These are phyloP conservation scores for Boechera stricta DNA, from an alignment of 345 rosid genomes.

Conservation along the genomic window DNA sequence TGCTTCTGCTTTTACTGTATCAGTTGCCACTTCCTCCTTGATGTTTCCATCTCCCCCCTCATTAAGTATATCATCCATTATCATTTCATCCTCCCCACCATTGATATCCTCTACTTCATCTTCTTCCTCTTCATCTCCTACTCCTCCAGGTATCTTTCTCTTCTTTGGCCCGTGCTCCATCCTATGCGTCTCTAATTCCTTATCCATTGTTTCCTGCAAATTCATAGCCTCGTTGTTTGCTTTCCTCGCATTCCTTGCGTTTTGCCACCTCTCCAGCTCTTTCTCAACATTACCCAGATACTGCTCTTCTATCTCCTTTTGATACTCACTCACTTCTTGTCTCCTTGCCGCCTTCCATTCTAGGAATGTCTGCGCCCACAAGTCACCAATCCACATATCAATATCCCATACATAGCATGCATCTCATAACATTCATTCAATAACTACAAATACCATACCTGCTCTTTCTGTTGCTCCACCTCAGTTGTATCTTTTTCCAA, in stretches of 20 bases:
- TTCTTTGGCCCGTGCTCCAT: slow-evolving; percentile 96
- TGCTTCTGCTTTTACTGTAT: slow-evolving; percentile 48
- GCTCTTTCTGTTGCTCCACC: slow-evolving; percentile 70
- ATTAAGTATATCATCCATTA: slow-evolving; percentile 78
- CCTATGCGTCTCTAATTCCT: slow-evolving; percentile 87
- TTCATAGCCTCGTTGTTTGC: slow-evolving; percentile 55
- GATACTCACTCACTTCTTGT: slow-evolving; percentile 78
- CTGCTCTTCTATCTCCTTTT: slow-evolving; percentile 76
- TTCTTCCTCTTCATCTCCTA: slow-evolving; percentile 81
- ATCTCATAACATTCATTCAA: slow-evolving; percentile 26
- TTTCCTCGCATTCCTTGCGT: slow-evolving; percentile 77
- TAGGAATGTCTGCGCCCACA: slow-evolving; percentile 57
- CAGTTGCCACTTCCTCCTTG: slow-evolving; percentile 48
- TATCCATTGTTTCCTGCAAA: slow-evolving; percentile 97
- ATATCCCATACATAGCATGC: slow-evolving; percentile 1
- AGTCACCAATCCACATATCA: neutral
- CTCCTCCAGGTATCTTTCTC: slow-evolving; percentile 74
- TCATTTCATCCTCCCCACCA: slow-evolving; percentile 85
- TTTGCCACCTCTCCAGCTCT: slow-evolving; percentile 96
- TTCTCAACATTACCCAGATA: slow-evolving; percentile 78
- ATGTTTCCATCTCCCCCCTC: slow-evolving; percentile 67
- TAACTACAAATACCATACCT: slow-evolving; percentile 50
- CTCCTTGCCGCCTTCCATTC: slow-evolving; percentile 85
- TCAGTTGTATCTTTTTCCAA: slow-evolving; percentile 62
- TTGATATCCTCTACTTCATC: slow-evolving; percentile 90